Conservation (phyloP, 106 monocot genomes). For the Dioscorea alata region DNA sequence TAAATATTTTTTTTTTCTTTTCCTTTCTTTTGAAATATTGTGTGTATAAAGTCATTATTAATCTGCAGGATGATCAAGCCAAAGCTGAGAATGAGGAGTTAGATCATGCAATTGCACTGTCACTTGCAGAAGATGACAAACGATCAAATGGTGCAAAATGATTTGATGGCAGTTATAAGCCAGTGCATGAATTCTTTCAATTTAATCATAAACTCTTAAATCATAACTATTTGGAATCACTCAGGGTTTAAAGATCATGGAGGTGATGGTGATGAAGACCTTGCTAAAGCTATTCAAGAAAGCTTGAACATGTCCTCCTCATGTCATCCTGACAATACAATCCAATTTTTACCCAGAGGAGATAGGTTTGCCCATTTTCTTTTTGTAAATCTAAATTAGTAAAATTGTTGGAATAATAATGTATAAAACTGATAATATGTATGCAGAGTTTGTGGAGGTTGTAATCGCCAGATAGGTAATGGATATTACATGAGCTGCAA, state of each 20-base stretch:
- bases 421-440: background rate
- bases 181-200: background rate
- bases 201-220: background rate
- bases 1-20: no score
- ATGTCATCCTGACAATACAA: conserved; percentile 28
- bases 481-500: conserved; percentile 93
- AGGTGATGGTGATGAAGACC: conserved; percentile 54
- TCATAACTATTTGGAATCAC: background rate
- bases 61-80: conserved; percentile 53
- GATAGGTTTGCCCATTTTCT: conserved; percentile 34
- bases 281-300: conserved; percentile 58
- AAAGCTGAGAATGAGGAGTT: conserved; percentile 68
- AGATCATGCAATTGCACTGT: conserved; percentile 80
- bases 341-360: conserved; percentile 57
- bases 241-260: conserved; percentile 15
- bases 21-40: no score
- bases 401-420: no score
- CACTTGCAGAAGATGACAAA: conserved; percentile 73
- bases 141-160: conserved; percentile 36
- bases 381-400: background rate
- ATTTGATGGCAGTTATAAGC: background rate
- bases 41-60: no score
- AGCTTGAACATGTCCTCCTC: conserved; percentile 41
- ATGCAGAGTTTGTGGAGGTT: conserved; percentile 75
- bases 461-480: conserved; percentile 74